Evolutionary conservation across 495 filamentous ascomycete species (phyloP), one percentile per base, ranked within the genome.

Genomic region (Coniosporium apollinis): DNA sequence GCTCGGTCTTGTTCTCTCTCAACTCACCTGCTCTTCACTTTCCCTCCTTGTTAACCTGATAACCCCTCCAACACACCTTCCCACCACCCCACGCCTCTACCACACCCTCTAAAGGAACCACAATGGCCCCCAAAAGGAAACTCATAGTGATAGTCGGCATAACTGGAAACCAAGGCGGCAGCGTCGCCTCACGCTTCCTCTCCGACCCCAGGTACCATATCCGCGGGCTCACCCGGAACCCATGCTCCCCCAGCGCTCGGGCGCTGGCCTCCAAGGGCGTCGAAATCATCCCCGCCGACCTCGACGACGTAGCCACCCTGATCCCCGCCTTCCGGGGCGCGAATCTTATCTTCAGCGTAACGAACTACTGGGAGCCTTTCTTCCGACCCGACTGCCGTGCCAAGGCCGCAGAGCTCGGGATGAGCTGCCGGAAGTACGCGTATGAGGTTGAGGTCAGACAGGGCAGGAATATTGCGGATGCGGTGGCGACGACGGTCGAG

Each of bases 301-400:
- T 69, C 16, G 43, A 65, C 31, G 53, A 67, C 20, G 34, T 50
- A 17, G 38, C 48, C 10, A 48, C 46, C 18, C 56, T 70, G 9
- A 38, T 52, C 30, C 15, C 42, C 13, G 65, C 60, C 17, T 64
- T 68, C 45, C 10, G 30, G 5, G 59, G 57, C 35, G 60, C 64
- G 19, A 62, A 52, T 44, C 34, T 60, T 35, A 66, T 68, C 42
- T 66, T 65, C 55, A 52, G 48, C 48, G 58, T 65, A 30, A 70
- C 65, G 5, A 56, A 69, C 36, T 71, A 62, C 49, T 70, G 60
- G 59, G 60, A 62, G 28, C 25, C 17, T 10, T 37, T 40, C 13
- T n/a, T 7, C n/a, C n/a, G n/a, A n/a, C n/a, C n/a, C n/a, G n/a
- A n/a, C n/a, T n/a, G n/a, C 22, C 19, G 24, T 22, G 28, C 18